Conservation (phyloP, 2,329 filamentous ascomycete genomes). For the Paraphoma sp. region DNA sequence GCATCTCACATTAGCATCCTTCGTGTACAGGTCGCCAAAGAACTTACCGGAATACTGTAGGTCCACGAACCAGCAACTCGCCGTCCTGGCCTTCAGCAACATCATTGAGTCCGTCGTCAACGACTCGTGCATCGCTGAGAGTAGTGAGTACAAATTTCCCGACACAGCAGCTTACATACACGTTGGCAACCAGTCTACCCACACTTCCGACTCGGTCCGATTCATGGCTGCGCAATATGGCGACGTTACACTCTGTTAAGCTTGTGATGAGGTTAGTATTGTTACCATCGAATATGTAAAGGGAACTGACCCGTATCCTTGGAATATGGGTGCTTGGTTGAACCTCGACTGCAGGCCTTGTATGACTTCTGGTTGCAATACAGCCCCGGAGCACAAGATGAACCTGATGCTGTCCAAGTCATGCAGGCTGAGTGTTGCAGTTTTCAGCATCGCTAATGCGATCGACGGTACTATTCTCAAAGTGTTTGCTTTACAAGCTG, state of each 20-base stretch:
- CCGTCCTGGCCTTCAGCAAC: conserved; percentile 33
- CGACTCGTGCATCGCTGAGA: conserved; percentile 28
- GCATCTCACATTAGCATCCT: background rate
- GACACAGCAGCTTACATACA: background rate
- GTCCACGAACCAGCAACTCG: conserved; percentile 33
- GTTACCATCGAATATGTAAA: too few relatives aligned
- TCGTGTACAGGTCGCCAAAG: too few relatives aligned
- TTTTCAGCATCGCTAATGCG: conserved; percentile 16
- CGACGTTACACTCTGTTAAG: conserved; percentile 26
- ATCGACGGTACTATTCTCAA: conserved; percentile 29
- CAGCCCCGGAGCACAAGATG: conserved; percentile 30
- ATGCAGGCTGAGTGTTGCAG: conserved; percentile 6
- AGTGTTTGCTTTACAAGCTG: conserved; percentile 10
- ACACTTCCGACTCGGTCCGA: conserved; percentile 19
- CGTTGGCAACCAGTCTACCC: conserved; percentile 19
- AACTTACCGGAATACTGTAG: conserved; percentile 26
- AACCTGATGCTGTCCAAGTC: conserved; percentile 18
- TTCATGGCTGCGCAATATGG: conserved; percentile 15
- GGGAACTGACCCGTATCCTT: conserved; percentile 21
- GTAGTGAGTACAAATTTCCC: background rate
- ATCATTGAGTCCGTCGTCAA: conserved; percentile 37
- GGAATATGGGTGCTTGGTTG: conserved; percentile 19
- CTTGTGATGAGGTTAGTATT: background rate
- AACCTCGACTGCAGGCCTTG: conserved; percentile 7
- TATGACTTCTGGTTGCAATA: conserved; percentile 17